Evolutionary conservation across 208 protist genomes (phyloP), one percentile per base, ranked within the genome.

Genomic region (Leptomonas seymouri): DNA sequence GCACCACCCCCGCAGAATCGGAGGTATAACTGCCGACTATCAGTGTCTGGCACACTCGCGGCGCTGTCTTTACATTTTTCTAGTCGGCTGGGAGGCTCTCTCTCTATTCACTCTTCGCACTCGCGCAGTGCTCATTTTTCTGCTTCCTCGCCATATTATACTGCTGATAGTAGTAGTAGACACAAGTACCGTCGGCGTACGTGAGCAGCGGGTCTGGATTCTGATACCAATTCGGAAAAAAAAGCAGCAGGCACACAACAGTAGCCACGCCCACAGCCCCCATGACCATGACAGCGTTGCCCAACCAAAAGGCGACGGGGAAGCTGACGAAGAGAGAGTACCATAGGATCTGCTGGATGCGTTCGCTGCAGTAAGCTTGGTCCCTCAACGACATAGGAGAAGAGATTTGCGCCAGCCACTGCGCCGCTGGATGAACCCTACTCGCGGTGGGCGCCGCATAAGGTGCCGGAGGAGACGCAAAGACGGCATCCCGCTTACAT

Each of bases 361-460:
- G 76, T 2, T 31, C 66, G 14, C 46, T 50, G n/a, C 73, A 81
- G 34, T 60, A 71, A 44, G 58, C 49, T 62, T 96, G 91, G 46
- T 94, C 91, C 16, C 31, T 49, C 18, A 96, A 65, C 18, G 86
- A 94, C 88, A 96, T 94, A 64, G 86, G 89, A n/a, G 82, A 83
- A 14, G 84, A 63, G 23, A 96, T 71, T n/a, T 75, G 80, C 5
- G 86, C 82, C 25, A 96, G 36, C 65, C 75, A 86, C 7, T 53
- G 73, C 15, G 88, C 82, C 3, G 84, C 50, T 2, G 91, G 88
- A 64, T 96, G 88, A 21, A 93, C 76, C 16, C 54, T 34, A 15
- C 36, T 30, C 31, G 25, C 41, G 15, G 54, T 30, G 18, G 50
- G 3, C 11, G 60, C 45, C 3, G 65, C 51, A 41, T 21, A 20